A percentile compares a stretch with the other conserved stretches of the same genome.
These are phyloP conservation scores for Acanthamoeba royreba DNA, from an alignment of 208 protist genomes.

Conservation along the genomic window DNA sequence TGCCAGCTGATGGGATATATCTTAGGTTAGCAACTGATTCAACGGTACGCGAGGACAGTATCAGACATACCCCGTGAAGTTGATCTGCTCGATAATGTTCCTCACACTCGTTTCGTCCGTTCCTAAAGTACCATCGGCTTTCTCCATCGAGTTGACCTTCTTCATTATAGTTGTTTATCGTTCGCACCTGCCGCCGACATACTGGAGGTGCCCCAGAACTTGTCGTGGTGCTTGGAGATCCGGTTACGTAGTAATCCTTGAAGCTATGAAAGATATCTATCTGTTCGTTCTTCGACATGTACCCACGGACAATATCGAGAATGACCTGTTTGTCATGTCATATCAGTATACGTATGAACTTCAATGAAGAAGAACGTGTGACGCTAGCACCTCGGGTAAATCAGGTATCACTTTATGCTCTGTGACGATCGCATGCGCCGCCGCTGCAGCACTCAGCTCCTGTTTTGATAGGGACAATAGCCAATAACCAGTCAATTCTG, in stretches of 20 bases:
- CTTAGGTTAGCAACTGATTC: neutral
- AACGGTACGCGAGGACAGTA: neutral
- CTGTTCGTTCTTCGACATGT: neutral
- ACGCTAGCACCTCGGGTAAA: too few species aligned
- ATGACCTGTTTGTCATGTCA: neutral
- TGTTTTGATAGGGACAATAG: too few species aligned
- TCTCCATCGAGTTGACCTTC: neutral
- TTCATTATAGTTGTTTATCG: neutral
- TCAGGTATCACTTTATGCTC: too few species aligned
- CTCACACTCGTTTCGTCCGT: neutral
- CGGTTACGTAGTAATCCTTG: neutral
- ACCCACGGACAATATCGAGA: neutral
- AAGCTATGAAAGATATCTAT: neutral
- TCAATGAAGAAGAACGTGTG: too few species aligned
- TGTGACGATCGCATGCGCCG: too few species aligned
- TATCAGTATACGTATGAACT: too few species aligned
- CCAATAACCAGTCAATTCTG: too few species aligned
- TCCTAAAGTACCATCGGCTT: neutral
- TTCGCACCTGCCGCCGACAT: neutral
- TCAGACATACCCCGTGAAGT: neutral
- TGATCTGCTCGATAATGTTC: neutral
- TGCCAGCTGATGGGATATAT: neutral
- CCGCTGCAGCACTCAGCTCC: too few species aligned
- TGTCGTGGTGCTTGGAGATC: neutral
- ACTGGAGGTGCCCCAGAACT: neutral